Evolutionary conservation across 176 grass and related monocot genomes (phyloP).

Genomic region (Oropetium thomaeum): DNA sequence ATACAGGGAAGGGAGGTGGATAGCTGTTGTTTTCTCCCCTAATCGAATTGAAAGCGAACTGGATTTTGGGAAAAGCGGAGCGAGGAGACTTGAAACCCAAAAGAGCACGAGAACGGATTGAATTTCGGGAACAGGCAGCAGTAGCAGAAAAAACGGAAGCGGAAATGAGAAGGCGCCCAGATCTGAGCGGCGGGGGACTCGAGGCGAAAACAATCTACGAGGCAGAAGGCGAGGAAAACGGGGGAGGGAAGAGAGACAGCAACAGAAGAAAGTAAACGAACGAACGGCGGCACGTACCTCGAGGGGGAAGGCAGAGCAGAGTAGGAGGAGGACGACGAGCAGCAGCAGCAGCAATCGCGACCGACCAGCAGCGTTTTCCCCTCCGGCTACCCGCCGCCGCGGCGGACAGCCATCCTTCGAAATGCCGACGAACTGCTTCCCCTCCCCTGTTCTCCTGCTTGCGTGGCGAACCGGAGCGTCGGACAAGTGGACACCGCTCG

Average conservation of each 20-base stretch:
- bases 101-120: no score
- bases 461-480: no score
- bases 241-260: background rate
- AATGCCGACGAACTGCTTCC: background rate
- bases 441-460: background rate
- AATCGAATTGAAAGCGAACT: no score
- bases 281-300: background rate
- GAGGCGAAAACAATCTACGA: background rate
- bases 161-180: background rate
- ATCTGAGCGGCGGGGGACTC: constrained; percentile 15
- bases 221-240: background rate
- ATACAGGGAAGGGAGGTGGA: background rate
- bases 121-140: background rate
- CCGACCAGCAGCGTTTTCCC: background rate
- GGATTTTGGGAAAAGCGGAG: no score
- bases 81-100: no score
- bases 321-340: no score
- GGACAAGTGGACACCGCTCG: background rate
- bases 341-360: background rate
- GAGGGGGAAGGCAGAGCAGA: background rate
- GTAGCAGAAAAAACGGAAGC: background rate
- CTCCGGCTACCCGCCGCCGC: background rate
- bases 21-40: no score
- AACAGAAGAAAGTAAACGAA: background rate
- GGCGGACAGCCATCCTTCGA: background rate